These are phyloP conservation scores for Sclerotinia sclerotiorum DNA, from an alignment of 2,329 filamentous ascomycete genomes.

Conservation along the genomic window DNA sequence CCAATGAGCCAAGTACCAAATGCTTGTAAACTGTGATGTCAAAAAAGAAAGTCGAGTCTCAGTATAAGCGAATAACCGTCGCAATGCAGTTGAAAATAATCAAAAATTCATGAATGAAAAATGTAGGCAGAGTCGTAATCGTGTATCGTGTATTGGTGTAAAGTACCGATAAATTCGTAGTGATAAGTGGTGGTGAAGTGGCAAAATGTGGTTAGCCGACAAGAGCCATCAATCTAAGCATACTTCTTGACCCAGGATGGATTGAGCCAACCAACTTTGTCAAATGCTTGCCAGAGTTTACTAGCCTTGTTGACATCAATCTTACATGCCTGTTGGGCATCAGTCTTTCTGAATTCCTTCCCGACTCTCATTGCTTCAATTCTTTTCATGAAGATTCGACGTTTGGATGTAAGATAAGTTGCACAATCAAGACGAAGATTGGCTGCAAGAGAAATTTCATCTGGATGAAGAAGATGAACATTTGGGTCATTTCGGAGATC, in stretches of 20 bases:
- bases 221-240: constrained; percentile 25
- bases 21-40: constrained; percentile 26
- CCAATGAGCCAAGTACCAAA: constrained; percentile 14
- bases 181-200: constrained; percentile 14
- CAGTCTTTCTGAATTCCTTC: constrained; percentile 92
- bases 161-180: background rate
- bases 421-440: constrained; percentile 81
- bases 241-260: constrained; percentile 33
- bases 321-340: constrained; percentile 94
- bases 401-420: constrained; percentile 89
- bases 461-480: constrained; percentile 68
- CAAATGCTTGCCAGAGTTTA: constrained; percentile 86
- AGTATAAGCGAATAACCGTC: constrained; percentile 31
- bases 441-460: constrained; percentile 74
- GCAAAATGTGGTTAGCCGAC: constrained; percentile 18
- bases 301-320: constrained; percentile 98
- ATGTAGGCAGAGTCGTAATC: constrained; percentile 7
- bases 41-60: constrained; percentile 30
- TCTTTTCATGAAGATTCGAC: constrained; percentile 80
- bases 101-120: constrained; percentile 1
- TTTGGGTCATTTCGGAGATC: constrained; percentile 74
- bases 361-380: constrained; percentile 64
- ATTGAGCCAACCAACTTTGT: constrained; percentile 78
- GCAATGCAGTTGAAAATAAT: constrained; percentile 29
- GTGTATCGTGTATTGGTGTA: constrained; percentile 12